A percentile compares a stretch with the other conserved stretches of the same genome.
These are phyloP conservation scores for Xerocomus spinulosus DNA, from an alignment of 768 basidiomycete species.

Conservation along the genomic window DNA sequence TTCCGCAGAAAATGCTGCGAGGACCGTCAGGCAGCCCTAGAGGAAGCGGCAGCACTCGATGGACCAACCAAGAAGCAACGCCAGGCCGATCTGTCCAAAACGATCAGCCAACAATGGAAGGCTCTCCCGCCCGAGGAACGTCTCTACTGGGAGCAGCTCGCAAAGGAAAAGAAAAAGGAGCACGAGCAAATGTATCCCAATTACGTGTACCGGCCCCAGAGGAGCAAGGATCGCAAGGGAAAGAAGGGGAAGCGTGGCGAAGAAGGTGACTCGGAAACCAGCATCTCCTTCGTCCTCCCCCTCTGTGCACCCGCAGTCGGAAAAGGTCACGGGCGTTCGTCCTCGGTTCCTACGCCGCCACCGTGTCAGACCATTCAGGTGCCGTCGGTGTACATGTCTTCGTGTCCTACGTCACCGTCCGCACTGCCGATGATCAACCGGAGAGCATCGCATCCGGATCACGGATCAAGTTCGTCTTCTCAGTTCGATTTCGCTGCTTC, in stretches of 20 bases:
- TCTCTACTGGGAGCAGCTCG: slow-evolving; percentile 69
- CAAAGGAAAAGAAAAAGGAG: slow-evolving; percentile 77
- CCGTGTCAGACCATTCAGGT: slow-evolving; percentile 67
- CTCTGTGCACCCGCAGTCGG: slow-evolving; percentile 36
- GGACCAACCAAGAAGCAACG: slow-evolving; percentile 65
- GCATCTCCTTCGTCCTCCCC: slow-evolving; percentile 45
- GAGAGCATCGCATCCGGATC: slow-evolving; percentile 50
- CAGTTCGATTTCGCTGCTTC: slow-evolving; percentile 55
- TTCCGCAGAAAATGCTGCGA: slow-evolving; percentile 78
- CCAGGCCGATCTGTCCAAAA: slow-evolving; percentile 76
- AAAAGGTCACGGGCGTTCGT: slow-evolving; percentile 43
- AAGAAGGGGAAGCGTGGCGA: slow-evolving; percentile 37
- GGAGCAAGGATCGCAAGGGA: slow-evolving; percentile 45
- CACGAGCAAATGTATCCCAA: slow-evolving; percentile 70
- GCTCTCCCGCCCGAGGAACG: slow-evolving; percentile 59
- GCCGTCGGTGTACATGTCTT: slow-evolving; percentile 59
- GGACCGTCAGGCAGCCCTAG: slow-evolving; percentile 55
- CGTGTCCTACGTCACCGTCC: slow-evolving; percentile 62
- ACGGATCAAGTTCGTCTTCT: slow-evolving; percentile 39
- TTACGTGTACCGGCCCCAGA: slow-evolving; percentile 76
- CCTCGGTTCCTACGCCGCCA: slow-evolving; percentile 60
- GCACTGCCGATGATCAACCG: slow-evolving; percentile 53
- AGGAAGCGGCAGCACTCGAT: slow-evolving; percentile 37
- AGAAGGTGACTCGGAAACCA: slow-evolving; percentile 48
- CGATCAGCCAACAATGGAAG: slow-evolving; percentile 81